Conservation (phyloP, 495 filamentous ascomycete species). For the Daldinia decipiens region DNA sequence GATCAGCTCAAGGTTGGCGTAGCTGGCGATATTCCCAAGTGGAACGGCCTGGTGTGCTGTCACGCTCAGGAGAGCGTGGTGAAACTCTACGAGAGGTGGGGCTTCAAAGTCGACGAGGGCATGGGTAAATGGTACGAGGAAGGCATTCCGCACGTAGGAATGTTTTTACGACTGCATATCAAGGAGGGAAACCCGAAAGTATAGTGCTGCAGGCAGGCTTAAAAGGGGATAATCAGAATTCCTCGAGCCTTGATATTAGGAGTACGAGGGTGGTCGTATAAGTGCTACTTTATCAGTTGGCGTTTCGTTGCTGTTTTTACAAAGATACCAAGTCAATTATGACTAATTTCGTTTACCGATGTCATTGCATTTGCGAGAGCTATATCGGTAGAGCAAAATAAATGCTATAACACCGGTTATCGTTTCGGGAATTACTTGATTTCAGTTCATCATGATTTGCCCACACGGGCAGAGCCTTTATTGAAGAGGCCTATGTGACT, state of each 20-base stretch:
- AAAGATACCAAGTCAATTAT: constrained; percentile 38
- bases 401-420: constrained; percentile 26
- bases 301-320: constrained; percentile 16
- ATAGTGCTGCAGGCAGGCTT: neutral
- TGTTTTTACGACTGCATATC: constrained; percentile 64
- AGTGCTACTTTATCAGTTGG: constrained; percentile 1
- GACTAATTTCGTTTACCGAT: constrained; percentile 16
- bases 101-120: constrained; percentile 74
- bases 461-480: constrained; percentile 52
- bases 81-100: constrained; percentile 68
- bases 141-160: constrained; percentile 84
- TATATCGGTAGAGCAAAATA: constrained; percentile 17
- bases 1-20: constrained; percentile 48
- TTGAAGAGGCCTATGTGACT: constrained; percentile 58
- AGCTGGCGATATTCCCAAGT: constrained; percentile 55
- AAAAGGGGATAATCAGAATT: neutral
- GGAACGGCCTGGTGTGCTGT: constrained; percentile 75
- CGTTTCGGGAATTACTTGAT: constrained; percentile 42
- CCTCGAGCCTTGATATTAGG: constrained; percentile 2
- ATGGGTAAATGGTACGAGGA: constrained; percentile 86
- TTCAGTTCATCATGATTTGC: constrained; percentile 51
- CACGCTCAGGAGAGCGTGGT: constrained; percentile 77
- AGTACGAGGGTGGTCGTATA: constrained; percentile 1
- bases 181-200: constrained; percentile 22
- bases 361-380: constrained; percentile 16